Evolutionary conservation across 2,329 filamentous ascomycete genomes (phyloP).

Genomic region (Alternaria sp.): DNA sequence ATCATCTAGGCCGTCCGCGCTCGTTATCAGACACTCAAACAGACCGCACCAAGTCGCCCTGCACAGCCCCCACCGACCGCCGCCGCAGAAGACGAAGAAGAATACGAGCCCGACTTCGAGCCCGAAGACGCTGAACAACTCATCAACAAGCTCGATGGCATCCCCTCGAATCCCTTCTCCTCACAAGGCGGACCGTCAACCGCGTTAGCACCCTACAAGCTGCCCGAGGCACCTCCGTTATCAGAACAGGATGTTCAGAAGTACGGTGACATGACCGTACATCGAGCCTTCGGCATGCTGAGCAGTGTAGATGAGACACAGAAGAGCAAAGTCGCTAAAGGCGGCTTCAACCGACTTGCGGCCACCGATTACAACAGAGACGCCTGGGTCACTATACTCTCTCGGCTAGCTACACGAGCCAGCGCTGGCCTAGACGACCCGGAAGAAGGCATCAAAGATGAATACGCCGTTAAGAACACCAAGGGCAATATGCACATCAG

Average conservation of each 20-base stretch:
- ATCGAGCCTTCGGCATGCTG: slow-evolving; percentile 80
- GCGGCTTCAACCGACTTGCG: slow-evolving; percentile 83
- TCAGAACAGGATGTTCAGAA: slow-evolving; percentile 74
- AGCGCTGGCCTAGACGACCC: slow-evolving; percentile 74
- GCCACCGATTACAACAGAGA: slow-evolving; percentile 85
- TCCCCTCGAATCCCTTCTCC: slow-evolving; percentile 63
- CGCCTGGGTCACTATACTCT: slow-evolving; percentile 88
- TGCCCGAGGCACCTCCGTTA: slow-evolving; percentile 77
- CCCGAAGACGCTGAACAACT: slow-evolving; percentile 80
- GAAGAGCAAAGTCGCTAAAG: slow-evolving; percentile 59
- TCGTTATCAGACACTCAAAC: slow-evolving; percentile 49
- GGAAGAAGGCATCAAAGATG: slow-evolving; percentile 66
- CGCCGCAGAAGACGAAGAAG: slow-evolving; percentile 78
- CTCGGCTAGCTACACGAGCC: slow-evolving; percentile 81
- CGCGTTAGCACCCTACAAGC: slow-evolving; percentile 72
- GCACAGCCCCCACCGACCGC: slow-evolving; percentile 36
- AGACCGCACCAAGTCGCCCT: slow-evolving; percentile 30
- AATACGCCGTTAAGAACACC: slow-evolving; percentile 51
- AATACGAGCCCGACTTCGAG: slow-evolving; percentile 89
- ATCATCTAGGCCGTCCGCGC: slow-evolving; percentile 48
- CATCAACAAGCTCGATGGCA: slow-evolving; percentile 75
- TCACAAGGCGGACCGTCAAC: slow-evolving; percentile 44
- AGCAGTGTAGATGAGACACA: slow-evolving; percentile 70
- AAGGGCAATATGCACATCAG: slow-evolving; percentile 58
- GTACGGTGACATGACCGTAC: slow-evolving; percentile 75